Base-by-base conservation (phyloP, 1,284 basidiomycete genomes). In the Sporisorium reilianum region DNA sequence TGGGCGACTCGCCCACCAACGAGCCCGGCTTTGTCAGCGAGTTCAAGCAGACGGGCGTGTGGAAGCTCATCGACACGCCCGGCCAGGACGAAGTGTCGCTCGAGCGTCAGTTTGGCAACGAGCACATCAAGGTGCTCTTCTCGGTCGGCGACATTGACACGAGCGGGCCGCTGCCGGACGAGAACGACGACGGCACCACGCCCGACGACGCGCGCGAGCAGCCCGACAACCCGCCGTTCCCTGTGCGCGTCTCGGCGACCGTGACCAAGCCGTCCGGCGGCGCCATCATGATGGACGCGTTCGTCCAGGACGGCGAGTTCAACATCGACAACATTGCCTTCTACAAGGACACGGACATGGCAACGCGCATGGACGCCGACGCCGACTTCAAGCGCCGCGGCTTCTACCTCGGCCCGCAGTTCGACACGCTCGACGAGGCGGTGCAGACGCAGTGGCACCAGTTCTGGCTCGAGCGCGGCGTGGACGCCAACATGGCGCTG, bases 321-420 rank as follows among this genome's bases (percentile, higher is more conserved):
- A 87, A 91, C 32, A 88, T 96, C 70, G 95, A 97, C 85, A 96
- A 95, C 86, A 89, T 96, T 68, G 90, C 93, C 5, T 96, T 88
- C 87, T 97, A 96, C 86, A 86, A 88, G 20, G 91, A 94, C 76
- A 86, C 87, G 32, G 88, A 89, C 80, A 80, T 93, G 36, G 95
- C 91, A 16, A 91, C 90, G 11, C 91, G 91, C 34, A 86, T 94
- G 74, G 93, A 91, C 22, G 91, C 93, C 8, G 94, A 97, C 74
- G 92, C 92, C 14, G 95, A 97, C 87, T 97, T 93, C 93, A 91
- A 91, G 83, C 90, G 95, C 55, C 90, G 95, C 45, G 93, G 92
- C 10, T 87, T 92, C 77, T 98, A 97, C 88, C 90, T 97, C 84
- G 95, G 95, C 3, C 95, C 95, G 58, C 90, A 91, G 87, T 98